Evolutionary conservation across 2,329 filamentous ascomycete genomes (phyloP), one percentile per base, ranked within the genome.

Genomic region (Malbranchea zuffiana): DNA sequence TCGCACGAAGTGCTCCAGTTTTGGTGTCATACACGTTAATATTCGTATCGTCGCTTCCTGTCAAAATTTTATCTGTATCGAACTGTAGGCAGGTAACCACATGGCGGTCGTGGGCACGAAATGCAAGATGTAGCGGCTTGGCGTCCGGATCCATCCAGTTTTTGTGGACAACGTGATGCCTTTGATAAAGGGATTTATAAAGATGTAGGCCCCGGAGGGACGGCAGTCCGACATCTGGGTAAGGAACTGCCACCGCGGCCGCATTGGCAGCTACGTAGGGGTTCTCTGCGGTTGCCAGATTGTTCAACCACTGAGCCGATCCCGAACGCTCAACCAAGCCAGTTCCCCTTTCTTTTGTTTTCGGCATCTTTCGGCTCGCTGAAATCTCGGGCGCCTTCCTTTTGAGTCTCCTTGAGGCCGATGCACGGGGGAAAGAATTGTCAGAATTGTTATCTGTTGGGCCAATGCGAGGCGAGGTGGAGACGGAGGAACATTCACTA

Each of bases 11-110:
- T 46, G 81, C 81, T 41, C 90, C 90, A 0, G 87, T 95, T 62
- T 90, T 92, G 8, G 90, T 96, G 54, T 96, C 87, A 58, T 96
- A 98, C 20, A 98, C 86, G 51, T 98, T 87, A 51, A 98, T 98
- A 44, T 95, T 79, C 3, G 87, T 94, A 55, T 98, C 90, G 56
- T 98, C 90, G 53, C 88, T 96, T 17, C 90, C 90, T 1, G 90
- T 98, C 48, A 98, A 73, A 48, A 98, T 95, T 62, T 96, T 96
- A 67, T 98, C 87, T 32, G 87, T 83, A 53, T 98, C 90, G 51
- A 98, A 98, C 56, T 98, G 87, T 37, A 98, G 71, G 55, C 90
- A 98, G 11, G 90, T 98, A 35, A 98, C 93, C 43, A 98, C 90
- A 63, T 96, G 88, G 21, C 85, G 78, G 42, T 90, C 85, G 54